Evolutionary conservation across 148 eudicot genomes (phyloP).

Genomic region (Rhododendron griersonianum): DNA sequence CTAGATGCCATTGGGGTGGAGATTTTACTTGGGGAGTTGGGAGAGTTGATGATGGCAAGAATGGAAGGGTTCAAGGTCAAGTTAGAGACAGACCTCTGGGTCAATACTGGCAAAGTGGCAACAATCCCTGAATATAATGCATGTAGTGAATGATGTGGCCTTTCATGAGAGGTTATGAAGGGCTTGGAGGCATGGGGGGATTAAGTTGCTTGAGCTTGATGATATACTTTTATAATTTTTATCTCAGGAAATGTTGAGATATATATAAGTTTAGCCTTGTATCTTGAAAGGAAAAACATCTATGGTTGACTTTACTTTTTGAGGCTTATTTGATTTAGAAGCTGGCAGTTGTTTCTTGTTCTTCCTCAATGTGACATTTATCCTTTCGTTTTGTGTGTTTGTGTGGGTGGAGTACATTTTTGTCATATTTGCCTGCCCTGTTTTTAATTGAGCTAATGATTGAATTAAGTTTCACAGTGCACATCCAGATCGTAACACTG

Average conservation of each 20-base stretch:
- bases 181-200: neutral
- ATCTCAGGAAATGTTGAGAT: neutral
- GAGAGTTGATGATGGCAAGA: neutral
- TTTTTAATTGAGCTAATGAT: neutral
- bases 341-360: neutral
- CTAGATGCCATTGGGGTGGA: neutral
- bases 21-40: neutral
- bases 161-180: neutral
- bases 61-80: neutral
- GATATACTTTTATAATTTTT: neutral
- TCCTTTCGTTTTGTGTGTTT: neutral
- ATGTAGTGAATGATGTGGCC: neutral
- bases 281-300: neutral
- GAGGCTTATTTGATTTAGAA: neutral
- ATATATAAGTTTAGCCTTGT: neutral
- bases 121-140: neutral
- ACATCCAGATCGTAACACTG: neutral
- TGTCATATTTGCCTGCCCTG: neutral
- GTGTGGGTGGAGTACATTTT: neutral
- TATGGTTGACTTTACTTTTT: neutral
- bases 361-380: neutral
- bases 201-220: neutral
- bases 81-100: neutral
- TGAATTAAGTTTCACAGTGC: neutral
- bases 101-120: neutral